phyloP scores from a whole-genome alignment of 2,329 filamentous ascomycete genomes.

The Drechslerella dactyloides region DNA sequence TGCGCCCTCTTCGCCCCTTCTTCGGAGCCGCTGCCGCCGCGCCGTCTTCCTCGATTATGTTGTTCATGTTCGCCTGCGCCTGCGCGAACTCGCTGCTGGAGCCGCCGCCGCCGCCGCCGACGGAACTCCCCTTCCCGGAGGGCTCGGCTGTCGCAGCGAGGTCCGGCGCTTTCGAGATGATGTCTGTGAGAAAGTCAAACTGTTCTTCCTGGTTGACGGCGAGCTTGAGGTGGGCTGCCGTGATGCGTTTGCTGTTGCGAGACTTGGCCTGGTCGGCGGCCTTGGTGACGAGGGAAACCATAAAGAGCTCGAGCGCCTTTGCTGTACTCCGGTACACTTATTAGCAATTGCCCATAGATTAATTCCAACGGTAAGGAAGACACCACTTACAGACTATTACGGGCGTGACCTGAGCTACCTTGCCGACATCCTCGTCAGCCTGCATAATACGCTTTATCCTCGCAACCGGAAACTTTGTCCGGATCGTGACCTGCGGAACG shows the following conservation, averaged over 20 bases:
- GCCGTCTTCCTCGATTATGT: conserved; percentile 49
- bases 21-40: conserved; percentile 30
- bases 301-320: conserved; percentile 95
- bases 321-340: conserved; percentile 61
- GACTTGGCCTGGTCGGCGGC: conserved; percentile 82
- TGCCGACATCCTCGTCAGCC: conserved; percentile 96
- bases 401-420: conserved; percentile 95
- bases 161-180: conserved; percentile 82
- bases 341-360: conserved; percentile 49
- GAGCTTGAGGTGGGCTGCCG: conserved; percentile 87
- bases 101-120: conserved; percentile 11
- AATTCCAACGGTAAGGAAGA: neutral
- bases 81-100: conserved; percentile 21
- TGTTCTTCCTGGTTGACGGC: conserved; percentile 87
- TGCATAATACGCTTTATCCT: conserved; percentile 99
- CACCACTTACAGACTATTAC: conserved; percentile 76
- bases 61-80: conserved; percentile 33
- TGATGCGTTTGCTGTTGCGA: conserved; percentile 86
- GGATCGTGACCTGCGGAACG: conserved; percentile 68
- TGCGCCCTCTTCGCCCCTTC: conserved; percentile 43
- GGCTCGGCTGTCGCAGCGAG: conserved; percentile 48
- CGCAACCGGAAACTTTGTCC: conserved; percentile 94
- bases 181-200: conserved; percentile 91
- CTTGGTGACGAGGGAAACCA: conserved; percentile 90
- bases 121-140: neutral